Conservation (phyloP, 331 rosid species). For the Rosa hybrid region DNA sequence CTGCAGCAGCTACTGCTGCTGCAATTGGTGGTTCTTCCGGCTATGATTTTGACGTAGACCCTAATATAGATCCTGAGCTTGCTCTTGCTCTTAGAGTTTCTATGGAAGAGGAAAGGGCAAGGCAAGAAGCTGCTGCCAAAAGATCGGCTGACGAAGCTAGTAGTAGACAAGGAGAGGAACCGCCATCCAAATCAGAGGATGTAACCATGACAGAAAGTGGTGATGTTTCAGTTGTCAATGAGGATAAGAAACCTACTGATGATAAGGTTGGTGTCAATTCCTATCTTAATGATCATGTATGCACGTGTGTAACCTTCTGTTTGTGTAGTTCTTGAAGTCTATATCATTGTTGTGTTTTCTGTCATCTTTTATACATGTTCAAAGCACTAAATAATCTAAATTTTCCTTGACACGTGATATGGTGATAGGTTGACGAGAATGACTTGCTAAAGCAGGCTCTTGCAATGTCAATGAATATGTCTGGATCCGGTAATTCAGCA, state of each 20-base stretch:
- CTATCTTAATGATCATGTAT: neutral
- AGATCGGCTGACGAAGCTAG: conserved; percentile 88
- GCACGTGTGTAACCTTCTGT: neutral
- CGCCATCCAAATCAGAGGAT: conserved; percentile 70
- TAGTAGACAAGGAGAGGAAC: conserved; percentile 67
- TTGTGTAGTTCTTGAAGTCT: neutral
- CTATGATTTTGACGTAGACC: conserved; percentile 96
- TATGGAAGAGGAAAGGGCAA: conserved; percentile 99
- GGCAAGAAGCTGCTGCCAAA: conserved; percentile 98
- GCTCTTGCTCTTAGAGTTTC: conserved; percentile 99
- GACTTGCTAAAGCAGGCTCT: conserved; percentile 85
- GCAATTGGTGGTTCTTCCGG: conserved; percentile 85
- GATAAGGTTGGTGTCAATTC: conserved; percentile 32
- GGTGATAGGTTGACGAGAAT: conserved; percentile 54
- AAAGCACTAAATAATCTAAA: neutral
- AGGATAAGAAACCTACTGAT: conserved; percentile 58
- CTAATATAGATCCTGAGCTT: conserved; percentile 94
- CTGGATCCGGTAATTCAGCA: conserved; percentile 51
- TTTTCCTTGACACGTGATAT: neutral
- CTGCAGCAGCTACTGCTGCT: conserved; percentile 91
- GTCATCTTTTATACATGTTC: neutral
- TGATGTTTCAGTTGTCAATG: conserved; percentile 50
- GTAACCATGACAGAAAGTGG: conserved; percentile 71
- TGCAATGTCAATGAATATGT: conserved; percentile 83
- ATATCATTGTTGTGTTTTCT: neutral